phyloP scores from a whole-genome alignment of 2,329 filamentous ascomycete genomes.

The Botrytis pseudocinerea region DNA sequence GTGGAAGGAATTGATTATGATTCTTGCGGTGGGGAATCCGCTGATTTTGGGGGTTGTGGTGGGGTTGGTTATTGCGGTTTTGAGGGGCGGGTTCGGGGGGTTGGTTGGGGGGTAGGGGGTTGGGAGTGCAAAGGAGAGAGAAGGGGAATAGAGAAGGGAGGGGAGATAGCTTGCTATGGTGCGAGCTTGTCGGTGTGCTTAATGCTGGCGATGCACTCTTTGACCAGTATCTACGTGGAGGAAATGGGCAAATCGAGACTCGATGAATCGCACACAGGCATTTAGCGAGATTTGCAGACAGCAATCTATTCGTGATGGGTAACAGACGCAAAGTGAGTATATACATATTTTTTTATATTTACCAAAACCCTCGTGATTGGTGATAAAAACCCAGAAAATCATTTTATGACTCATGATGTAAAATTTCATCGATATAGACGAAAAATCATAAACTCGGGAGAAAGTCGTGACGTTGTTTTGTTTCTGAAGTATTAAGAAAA shows the following conservation, averaged over 20 bases:
- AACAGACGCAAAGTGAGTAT: background rate
- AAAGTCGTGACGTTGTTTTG: background rate
- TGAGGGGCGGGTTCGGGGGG: background rate
- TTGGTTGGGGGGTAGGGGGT: background rate
- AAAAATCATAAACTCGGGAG: background rate
- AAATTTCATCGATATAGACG: background rate
- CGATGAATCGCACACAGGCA: background rate
- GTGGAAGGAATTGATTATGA: background rate
- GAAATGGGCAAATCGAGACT: background rate
- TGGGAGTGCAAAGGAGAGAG: too few relatives aligned
- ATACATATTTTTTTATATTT: too few relatives aligned
- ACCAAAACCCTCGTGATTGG: background rate
- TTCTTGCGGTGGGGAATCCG: slow-evolving; percentile 4
- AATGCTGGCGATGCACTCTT: background rate
- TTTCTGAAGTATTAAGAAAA: background rate
- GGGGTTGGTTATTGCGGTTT: background rate
- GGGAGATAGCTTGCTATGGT: background rate
- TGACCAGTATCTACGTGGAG: background rate
- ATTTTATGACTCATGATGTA: background rate
- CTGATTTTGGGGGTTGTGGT: background rate
- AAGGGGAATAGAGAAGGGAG: too few relatives aligned
- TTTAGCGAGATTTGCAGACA: background rate
- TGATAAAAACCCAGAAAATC: background rate
- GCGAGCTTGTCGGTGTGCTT: background rate
- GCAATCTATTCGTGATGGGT: background rate